phyloP scores from a whole-genome alignment of 208 protist species.

The Crithidia expoeki region DNA sequence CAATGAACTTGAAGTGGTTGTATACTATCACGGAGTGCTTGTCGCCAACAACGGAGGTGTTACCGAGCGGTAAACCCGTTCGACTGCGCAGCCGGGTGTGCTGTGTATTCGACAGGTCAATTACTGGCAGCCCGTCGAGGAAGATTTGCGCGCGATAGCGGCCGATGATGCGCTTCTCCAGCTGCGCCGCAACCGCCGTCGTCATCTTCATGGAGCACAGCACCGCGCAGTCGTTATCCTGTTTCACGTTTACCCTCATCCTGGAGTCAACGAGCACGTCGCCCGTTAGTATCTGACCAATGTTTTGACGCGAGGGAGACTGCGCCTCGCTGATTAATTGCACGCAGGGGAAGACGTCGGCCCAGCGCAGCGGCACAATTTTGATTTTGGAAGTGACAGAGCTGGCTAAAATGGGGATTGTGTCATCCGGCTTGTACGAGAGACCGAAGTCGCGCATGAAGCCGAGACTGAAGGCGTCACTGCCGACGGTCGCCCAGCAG shows the following conservation, averaged over 20 bases:
- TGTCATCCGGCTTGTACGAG: neutral
- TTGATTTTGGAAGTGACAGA: constrained; percentile 24
- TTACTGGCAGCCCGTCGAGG: constrained; percentile 55
- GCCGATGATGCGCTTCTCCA: constrained; percentile 42
- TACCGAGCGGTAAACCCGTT: constrained; percentile 24
- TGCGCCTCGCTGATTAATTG: neutral
- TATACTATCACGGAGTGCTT: constrained; percentile 33
- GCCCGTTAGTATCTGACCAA: constrained; percentile 26
- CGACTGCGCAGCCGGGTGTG: constrained; percentile 3
- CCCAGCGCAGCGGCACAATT: constrained; percentile 24
- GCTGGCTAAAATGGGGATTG: constrained; percentile 15
- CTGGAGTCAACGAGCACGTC: constrained; percentile 22
- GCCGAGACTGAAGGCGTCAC: constrained; percentile 14
- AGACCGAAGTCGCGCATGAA: constrained; percentile 23
- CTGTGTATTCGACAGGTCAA: constrained; percentile 15
- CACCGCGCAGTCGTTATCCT: neutral
- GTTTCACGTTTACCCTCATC: constrained; percentile 1
- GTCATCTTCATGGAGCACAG: constrained; percentile 17
- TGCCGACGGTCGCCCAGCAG: constrained; percentile 4
- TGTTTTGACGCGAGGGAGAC: constrained; percentile 14
- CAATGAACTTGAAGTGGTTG: constrained; percentile 65
- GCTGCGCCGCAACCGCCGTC: constrained; percentile 1
- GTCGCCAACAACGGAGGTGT: neutral
- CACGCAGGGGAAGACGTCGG: constrained; percentile 21
- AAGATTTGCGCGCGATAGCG: constrained; percentile 63